Conservation (phyloP, 164 flowering plant genomes). For the Umbellularia californica region DNA sequence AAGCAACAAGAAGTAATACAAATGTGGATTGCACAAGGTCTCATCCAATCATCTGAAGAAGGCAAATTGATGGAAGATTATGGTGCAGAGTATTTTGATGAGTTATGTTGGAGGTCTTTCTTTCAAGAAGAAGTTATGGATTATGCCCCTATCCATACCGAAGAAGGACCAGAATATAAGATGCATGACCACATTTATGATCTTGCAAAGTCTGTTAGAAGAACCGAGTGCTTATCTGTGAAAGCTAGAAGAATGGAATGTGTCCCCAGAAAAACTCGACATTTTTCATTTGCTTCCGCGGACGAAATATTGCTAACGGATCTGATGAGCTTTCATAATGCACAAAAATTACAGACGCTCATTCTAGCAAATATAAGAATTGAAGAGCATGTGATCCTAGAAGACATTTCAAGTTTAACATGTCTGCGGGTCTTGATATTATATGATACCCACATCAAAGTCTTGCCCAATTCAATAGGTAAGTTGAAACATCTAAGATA, state of each 20-base stretch:
- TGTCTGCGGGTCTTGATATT: background rate
- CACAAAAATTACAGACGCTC: too few species aligned
- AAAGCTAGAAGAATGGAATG: background rate
- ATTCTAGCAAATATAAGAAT: too few species aligned
- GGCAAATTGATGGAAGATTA: background rate
- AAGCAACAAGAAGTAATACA: slow-evolving; percentile 4
- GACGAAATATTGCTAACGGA: too few species aligned
- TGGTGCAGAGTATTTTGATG: background rate
- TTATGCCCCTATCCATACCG: too few species aligned
- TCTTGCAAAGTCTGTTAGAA: background rate
- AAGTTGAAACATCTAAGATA: slow-evolving; percentile 8
- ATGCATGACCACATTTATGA: slow-evolving; percentile 7
- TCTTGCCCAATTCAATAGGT: background rate
- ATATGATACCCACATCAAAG: background rate
- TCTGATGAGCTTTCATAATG: too few species aligned
- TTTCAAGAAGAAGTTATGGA: background rate
- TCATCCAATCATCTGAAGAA: background rate
- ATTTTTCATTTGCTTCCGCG: too few species aligned
- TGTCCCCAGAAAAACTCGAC: too few species aligned
- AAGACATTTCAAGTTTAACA: background rate
- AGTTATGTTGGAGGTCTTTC: background rate
- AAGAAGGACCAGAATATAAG: background rate
- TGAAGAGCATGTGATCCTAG: too few species aligned
- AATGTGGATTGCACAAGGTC: slow-evolving; percentile 15
- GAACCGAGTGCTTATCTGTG: background rate